Evolutionary conservation across 2,329 filamentous ascomycete genomes (phyloP).

Genomic region (Colletotrichum sp.): DNA sequence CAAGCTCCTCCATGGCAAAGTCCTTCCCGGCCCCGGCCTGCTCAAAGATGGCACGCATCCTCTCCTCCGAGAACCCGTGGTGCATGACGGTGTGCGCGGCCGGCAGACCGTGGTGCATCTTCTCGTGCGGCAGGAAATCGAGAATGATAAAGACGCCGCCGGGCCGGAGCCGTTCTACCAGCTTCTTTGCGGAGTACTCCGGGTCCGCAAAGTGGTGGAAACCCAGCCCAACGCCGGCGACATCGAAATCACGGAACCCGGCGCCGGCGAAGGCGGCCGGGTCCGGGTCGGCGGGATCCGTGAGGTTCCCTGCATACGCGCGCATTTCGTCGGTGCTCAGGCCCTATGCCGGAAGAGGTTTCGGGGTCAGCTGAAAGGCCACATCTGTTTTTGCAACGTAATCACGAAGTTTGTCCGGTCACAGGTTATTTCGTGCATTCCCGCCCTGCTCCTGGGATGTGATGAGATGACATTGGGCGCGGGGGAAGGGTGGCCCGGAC

Average conservation of each 20-base stretch:
- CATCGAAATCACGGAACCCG: constrained; percentile 73
- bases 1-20: constrained; percentile 63
- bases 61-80: constrained; percentile 67
- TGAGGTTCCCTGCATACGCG: constrained; percentile 64
- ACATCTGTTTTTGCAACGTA: neutral
- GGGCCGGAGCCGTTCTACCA: constrained; percentile 66
- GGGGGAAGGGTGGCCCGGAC: neutral
- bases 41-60: constrained; percentile 66
- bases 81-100: constrained; percentile 62
- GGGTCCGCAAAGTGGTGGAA: constrained; percentile 75
- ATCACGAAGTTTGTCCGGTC: neutral
- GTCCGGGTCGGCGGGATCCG: constrained; percentile 47
- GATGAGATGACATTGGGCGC: neutral
- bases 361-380: neutral
- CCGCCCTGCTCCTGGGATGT: neutral
- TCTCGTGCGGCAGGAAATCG: constrained; percentile 67
- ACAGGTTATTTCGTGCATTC: neutral
- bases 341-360: constrained; percentile 39
- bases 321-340: constrained; percentile 56
- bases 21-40: constrained; percentile 62
- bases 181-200: constrained; percentile 58
- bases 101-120: constrained; percentile 23
- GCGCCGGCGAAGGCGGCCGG: constrained; percentile 62
- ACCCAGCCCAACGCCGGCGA: constrained; percentile 66
- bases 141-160: constrained; percentile 72